These are phyloP conservation scores for Amylostereum areolatum DNA, from an alignment of 1,284 basidiomycete genomes.

Conservation along the genomic window DNA sequence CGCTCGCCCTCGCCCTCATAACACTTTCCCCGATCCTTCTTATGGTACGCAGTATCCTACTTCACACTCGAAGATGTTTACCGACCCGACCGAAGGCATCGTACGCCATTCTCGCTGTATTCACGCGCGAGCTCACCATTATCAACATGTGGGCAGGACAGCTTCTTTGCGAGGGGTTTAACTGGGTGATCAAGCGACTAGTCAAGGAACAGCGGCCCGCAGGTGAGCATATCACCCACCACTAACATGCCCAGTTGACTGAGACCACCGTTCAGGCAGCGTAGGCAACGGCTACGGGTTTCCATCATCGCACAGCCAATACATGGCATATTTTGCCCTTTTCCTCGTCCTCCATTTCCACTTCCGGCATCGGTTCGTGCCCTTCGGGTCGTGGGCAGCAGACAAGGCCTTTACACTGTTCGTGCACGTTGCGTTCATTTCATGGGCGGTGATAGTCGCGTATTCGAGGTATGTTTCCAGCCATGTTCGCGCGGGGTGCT, in stretches of 20 bases:
- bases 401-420: constrained; percentile 42
- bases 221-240: constrained; percentile 33
- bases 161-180: constrained; percentile 66
- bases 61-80: neutral
- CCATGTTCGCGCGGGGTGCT: neutral
- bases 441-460: constrained; percentile 61
- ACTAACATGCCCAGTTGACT: neutral
- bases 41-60: constrained; percentile 44
- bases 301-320: constrained; percentile 85
- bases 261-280: constrained; percentile 32
- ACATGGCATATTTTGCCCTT: constrained; percentile 80
- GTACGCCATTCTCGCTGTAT: constrained; percentile 70
- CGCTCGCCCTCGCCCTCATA: constrained; percentile 59
- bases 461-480: constrained; percentile 63
- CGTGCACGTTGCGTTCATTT: constrained; percentile 46
- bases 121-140: constrained; percentile 73
- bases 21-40: constrained; percentile 73
- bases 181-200: constrained; percentile 63
- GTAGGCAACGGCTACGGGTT: constrained; percentile 79
- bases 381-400: constrained; percentile 42
- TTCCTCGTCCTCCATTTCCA: constrained; percentile 73
- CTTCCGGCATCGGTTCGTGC: constrained; percentile 60
- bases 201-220: constrained; percentile 68
- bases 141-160: constrained; percentile 83
- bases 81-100: constrained; percentile 50